Percentiles rank a stretch among this genome's conserved stretches.
phyloP scores from a whole-genome alignment of 495 filamentous ascomycete species.

The Cudoniella acicularis region DNA sequence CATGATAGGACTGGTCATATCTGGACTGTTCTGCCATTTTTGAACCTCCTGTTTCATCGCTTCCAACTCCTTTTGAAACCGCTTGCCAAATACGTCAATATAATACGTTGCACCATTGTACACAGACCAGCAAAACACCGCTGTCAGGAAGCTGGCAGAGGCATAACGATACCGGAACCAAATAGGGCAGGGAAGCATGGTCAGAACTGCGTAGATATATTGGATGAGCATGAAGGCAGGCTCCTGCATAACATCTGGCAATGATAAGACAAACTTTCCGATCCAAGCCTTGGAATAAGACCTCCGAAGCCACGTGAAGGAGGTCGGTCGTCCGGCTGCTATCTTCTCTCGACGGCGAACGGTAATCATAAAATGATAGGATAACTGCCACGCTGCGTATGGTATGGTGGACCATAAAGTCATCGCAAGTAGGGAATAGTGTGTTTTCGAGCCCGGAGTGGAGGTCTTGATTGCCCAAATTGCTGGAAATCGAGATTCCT shows the following conservation, averaged over 20 bases:
- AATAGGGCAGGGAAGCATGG: slow-evolving; percentile 89
- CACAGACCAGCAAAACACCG: slow-evolving; percentile 84
- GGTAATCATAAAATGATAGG: slow-evolving; percentile 91
- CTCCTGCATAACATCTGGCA: slow-evolving; percentile 76
- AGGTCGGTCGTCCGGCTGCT: slow-evolving; percentile 89
- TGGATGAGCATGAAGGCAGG: slow-evolving; percentile 94
- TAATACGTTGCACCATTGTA: slow-evolving; percentile 97
- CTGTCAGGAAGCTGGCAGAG: slow-evolving; percentile 68
- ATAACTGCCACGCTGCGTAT: slow-evolving; percentile 86
- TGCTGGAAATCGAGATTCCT: slow-evolving; percentile 76
- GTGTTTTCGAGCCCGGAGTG: slow-evolving; percentile 60
- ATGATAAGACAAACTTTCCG: slow-evolving; percentile 74
- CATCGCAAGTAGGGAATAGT: slow-evolving; percentile 82
- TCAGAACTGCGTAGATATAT: slow-evolving; percentile 82
- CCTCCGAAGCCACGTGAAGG: slow-evolving; percentile 93
- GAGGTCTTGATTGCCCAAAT: slow-evolving; percentile 79
- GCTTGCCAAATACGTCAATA: slow-evolving; percentile 93
- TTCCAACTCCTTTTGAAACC: slow-evolving; percentile 95
- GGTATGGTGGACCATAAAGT: slow-evolving; percentile 90
- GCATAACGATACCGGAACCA: slow-evolving; percentile 92
- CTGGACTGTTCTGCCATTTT: slow-evolving; percentile 71
- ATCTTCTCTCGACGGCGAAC: slow-evolving; percentile 91
- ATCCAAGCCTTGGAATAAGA: slow-evolving; percentile 87
- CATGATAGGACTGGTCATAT: slow-evolving; percentile 38
- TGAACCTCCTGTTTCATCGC: slow-evolving; percentile 83